Evolutionary conservation across 768 basidiomycete genomes (phyloP).

Genomic region (Chalciporus sphaerocephalus): DNA sequence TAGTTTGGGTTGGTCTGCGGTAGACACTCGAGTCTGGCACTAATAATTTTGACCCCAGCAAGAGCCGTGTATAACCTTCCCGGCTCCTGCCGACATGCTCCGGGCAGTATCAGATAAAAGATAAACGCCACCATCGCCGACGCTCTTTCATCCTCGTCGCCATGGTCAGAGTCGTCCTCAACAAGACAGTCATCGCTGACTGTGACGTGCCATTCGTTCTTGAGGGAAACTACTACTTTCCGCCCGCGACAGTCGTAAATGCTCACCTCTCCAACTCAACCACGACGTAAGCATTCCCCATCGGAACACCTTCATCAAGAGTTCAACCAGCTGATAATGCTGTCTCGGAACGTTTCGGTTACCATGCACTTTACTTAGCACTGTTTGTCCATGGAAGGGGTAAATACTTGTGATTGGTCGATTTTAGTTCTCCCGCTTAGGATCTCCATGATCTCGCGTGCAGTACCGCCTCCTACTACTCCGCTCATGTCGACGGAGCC

Average conservation of each 20-base stretch:
- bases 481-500: slow-evolving; percentile 46
- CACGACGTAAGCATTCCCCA: slow-evolving; percentile 41
- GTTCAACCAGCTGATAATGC: neutral
- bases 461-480: slow-evolving; percentile 66
- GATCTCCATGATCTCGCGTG: neutral
- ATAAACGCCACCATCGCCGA: neutral
- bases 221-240: slow-evolving; percentile 74
- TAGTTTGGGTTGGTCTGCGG: neutral
- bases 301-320: slow-evolving; percentile 1
- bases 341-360: neutral
- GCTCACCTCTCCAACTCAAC: slow-evolving; percentile 46
- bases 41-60: neutral
- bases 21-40: too few relatives aligned
- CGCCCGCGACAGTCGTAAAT: slow-evolving; percentile 48
- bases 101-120: slow-evolving; percentile 4
- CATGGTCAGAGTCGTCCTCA: slow-evolving; percentile 49
- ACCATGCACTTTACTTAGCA: slow-evolving; percentile 31
- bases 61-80: neutral
- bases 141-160: neutral
- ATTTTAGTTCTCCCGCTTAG: neutral
- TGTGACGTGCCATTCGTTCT: slow-evolving; percentile 51
- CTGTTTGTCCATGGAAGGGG: slow-evolving; percentile 73
- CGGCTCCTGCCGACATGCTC: slow-evolving; percentile 20
- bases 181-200: slow-evolving; percentile 54
- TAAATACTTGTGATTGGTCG: slow-evolving; percentile 16